Conservation (phyloP, 345 rosid genomes). For the Eucalyptus camaldulensis region DNA sequence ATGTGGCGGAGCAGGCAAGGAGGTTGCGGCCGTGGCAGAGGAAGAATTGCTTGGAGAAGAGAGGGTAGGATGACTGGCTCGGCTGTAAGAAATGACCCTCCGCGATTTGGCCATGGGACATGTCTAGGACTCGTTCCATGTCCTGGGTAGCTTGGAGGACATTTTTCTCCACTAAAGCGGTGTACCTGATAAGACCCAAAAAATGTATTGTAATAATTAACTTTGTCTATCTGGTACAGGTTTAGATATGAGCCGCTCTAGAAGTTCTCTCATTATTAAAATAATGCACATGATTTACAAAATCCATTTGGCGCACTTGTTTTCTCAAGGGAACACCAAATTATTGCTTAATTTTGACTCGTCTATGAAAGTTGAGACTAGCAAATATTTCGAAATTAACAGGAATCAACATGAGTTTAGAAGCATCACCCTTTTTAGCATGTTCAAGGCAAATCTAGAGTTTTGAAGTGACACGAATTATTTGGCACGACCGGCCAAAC, state of each 20-base stretch:
- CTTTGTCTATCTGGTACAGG: background rate
- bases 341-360: background rate
- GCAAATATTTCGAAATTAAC: background rate
- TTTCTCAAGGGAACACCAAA: background rate
- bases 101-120: background rate
- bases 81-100: background rate
- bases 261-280: background rate
- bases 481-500: background rate
- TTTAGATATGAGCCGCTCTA: background rate
- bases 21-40: background rate
- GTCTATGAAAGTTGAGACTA: background rate
- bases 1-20: background rate
- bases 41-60: background rate
- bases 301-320: background rate
- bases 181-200: background rate
- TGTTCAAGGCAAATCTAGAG: background rate
- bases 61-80: background rate
- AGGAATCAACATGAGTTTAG: background rate
- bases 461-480: background rate
- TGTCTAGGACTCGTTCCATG: background rate
- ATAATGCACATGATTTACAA: background rate
- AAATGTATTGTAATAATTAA: background rate
- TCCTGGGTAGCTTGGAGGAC: background rate
- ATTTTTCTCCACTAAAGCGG: background rate
- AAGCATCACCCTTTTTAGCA: background rate